Evolutionary conservation across 805 yeast genomes (phyloP).

Genomic region (Starmerella powellii): DNA sequence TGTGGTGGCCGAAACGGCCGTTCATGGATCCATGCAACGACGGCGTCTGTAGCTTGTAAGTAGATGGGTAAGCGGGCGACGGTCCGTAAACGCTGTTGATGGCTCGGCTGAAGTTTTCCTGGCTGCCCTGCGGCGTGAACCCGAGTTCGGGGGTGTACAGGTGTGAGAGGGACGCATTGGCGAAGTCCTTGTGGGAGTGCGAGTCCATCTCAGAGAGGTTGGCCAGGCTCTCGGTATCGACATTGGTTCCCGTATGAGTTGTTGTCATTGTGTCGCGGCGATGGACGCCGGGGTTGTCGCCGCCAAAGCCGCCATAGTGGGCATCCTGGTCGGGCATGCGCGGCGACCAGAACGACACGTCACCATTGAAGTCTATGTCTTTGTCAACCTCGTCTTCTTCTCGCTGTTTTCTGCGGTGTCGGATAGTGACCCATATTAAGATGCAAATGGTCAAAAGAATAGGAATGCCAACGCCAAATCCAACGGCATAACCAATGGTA

Average conservation of each 20-base stretch:
- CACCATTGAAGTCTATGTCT: constrained; percentile 31
- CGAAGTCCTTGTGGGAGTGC: background rate
- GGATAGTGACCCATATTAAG: constrained; percentile 26
- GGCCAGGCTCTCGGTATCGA: constrained; percentile 4
- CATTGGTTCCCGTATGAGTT: background rate
- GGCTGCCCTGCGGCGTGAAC: constrained; percentile 8
- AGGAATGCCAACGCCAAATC: constrained; percentile 34
- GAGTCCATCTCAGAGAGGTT: constrained; percentile 5
- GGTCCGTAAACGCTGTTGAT: constrained; percentile 21
- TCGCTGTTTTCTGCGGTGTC: constrained; percentile 26
- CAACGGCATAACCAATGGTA: constrained; percentile 25
- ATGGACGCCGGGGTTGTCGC: background rate
- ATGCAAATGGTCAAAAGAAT: constrained; percentile 26
- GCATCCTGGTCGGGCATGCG: background rate
- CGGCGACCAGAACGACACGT: constrained; percentile 21
- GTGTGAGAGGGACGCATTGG: background rate
- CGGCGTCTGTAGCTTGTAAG: constrained; percentile 15
- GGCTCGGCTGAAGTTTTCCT: constrained; percentile 23
- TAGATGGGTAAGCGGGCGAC: constrained; percentile 18
- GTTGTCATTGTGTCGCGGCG: constrained; percentile 1
- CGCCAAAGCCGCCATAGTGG: constrained; percentile 2
- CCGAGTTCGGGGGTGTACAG: constrained; percentile 16
- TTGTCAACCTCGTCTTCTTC: constrained; percentile 30
- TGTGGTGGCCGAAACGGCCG: background rate
- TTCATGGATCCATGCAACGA: constrained; percentile 5